phyloP scores from a whole-genome alignment of 257 asterid species.

The Parsonsia alboflavescens region DNA sequence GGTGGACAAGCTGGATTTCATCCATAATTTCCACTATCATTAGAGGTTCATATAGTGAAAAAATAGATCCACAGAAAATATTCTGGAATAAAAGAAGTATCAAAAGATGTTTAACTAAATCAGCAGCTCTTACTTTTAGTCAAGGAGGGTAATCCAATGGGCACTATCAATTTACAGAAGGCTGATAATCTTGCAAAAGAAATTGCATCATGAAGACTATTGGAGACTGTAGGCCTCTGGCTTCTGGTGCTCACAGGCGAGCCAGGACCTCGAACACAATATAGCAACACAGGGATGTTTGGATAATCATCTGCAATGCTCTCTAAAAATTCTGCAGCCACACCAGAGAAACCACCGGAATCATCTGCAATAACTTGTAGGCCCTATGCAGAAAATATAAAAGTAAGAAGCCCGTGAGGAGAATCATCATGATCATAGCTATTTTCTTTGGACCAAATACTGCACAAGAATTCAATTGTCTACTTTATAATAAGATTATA shows the following conservation, averaged over 20 bases:
- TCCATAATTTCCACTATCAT: background rate
- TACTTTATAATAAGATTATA: background rate
- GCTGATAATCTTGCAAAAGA: conserved; percentile 71
- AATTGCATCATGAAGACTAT: conserved; percentile 74
- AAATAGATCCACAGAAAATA: background rate
- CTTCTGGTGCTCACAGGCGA: conserved; percentile 32
- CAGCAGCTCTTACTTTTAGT: conserved; percentile 50
- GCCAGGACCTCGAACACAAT: conserved; percentile 57
- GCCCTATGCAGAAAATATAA: conserved; percentile 43
- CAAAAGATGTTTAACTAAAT: background rate
- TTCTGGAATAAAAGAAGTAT: background rate
- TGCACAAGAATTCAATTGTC: background rate
- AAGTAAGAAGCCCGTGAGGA: conserved; percentile 7
- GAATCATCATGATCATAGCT: background rate
- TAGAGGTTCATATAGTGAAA: background rate
- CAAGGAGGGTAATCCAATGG: conserved; percentile 76
- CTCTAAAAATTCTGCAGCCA: conserved; percentile 77
- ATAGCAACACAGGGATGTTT: conserved; percentile 74
- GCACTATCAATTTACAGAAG: conserved; percentile 71
- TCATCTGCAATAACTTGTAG: conserved; percentile 80
- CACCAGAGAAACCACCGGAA: conserved; percentile 86
- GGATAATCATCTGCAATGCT: conserved; percentile 85
- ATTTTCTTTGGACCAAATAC: background rate
- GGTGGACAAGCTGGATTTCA: background rate
- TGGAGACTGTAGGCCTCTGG: conserved; percentile 48